Base-by-base conservation (phyloP, 805 yeast genomes). In the Ogataea kodamae region DNA sequence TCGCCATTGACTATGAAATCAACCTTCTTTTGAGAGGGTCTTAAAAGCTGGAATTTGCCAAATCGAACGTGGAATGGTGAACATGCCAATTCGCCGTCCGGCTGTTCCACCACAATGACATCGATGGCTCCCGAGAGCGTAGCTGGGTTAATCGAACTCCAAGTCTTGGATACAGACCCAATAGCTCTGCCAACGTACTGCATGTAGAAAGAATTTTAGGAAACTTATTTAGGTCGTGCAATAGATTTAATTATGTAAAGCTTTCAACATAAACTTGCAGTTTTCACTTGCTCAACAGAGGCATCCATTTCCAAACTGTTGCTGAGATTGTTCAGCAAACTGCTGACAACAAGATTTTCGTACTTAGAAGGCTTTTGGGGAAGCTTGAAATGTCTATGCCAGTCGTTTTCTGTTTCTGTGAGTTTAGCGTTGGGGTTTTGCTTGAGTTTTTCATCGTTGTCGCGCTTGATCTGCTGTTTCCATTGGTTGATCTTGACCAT, bases 51-150 rank as follows among this genome's bases (percentile, higher is more conserved):
- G 60, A 92, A 85, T 63, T 87, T 89, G 15, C 98, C 98, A 62
- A 92, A 92, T 36, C 98, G 68, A 22, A 92, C 87, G 61, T 92
- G 98, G 70, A 94, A 92, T 4, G 98, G 98, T 6, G 96, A 86
- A 51, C 97, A 89, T 33, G 84, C 81, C 22, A 61, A 32, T 11
- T 54, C 59, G 22, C 85, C 90, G 54, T 81, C 78, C 9, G 84
- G 83, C 54, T 86, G 94, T 61, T 90, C 96, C 9, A 92, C 81
- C 7, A 89, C 97, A 24, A 92, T 86, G 35, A 92, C 88, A 59
- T 92, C 98, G 57, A 92, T 92, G 13, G 97, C 98, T 5, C 98
- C 98, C 13, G 95, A 80, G 11, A 92, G 70, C 0, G 98, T 92
- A 1, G 97, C 87, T 3, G 98, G 98, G 52, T 92, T 92, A 46